Evolutionary conservation across 495 filamentous ascomycete species (phyloP).

Genomic region (Aspergillus bertholletiae): DNA sequence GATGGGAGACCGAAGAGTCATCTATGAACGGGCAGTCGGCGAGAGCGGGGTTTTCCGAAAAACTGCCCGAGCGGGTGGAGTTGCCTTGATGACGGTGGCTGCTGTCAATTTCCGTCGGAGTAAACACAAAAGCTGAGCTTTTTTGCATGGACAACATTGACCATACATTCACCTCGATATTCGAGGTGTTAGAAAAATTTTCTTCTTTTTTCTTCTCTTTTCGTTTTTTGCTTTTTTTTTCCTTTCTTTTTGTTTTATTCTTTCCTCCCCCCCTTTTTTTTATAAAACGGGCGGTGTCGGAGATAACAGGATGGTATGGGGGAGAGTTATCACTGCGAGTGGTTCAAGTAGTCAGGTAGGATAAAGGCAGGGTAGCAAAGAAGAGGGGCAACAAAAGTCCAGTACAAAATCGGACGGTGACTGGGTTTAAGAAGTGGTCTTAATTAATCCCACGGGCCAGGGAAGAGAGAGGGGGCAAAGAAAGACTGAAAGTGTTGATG

Average conservation of each 20-base stretch:
- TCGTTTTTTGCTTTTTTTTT: no score
- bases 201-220: background rate
- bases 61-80: constrained; percentile 18
- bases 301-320: background rate
- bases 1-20: constrained; percentile 27
- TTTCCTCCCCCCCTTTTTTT: no score
- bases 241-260: no score
- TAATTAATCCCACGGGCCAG: background rate
- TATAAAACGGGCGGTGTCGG: background rate
- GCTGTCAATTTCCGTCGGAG: constrained; percentile 14
- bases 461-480: background rate
- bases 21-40: constrained; percentile 23
- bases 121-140: constrained; percentile 18
- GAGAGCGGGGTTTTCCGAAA: constrained; percentile 22
- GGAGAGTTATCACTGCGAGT: background rate
- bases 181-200: background rate
- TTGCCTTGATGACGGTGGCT: constrained; percentile 11
- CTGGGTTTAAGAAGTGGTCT: background rate
- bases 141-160: constrained; percentile 49
- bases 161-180: constrained; percentile 11
- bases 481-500: background rate
- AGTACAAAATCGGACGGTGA: background rate
- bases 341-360: background rate
- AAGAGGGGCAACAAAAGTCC: background rate
- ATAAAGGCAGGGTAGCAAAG: background rate